A percentile compares a stretch with the other conserved stretches of the same genome.
Evolutionary conservation across 768 basidiomycete genomes (phyloP).

Genomic region (Mrakia gelida): DNA sequence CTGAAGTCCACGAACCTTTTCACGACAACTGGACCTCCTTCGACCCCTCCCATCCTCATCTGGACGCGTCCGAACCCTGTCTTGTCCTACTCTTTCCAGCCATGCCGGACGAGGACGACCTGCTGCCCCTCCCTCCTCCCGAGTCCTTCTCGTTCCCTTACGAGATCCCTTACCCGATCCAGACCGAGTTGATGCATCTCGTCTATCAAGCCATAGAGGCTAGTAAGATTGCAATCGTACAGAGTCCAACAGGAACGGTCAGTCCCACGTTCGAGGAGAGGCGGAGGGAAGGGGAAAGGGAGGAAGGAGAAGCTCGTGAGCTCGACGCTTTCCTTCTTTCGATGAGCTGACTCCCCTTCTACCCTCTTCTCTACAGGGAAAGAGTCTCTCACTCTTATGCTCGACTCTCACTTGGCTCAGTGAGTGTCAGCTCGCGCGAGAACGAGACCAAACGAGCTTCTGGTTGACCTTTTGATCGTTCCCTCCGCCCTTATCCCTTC

Average conservation of each 20-base stretch:
- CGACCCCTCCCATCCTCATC: no score
- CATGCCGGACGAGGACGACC: neutral
- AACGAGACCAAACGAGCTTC: neutral
- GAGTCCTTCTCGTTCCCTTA: conserved; percentile 76
- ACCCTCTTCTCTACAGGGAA: conserved; percentile 56
- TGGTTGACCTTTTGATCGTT: neutral
- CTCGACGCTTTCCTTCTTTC: no score
- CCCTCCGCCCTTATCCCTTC: neutral
- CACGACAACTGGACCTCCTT: no score
- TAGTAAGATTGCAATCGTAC: conserved; percentile 70
- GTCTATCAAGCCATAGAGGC: conserved; percentile 73
- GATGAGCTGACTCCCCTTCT: neutral
- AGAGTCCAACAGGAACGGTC: conserved; percentile 86
- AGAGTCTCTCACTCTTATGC: conserved; percentile 54
- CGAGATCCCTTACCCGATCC: conserved; percentile 74
- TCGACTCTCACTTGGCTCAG: conserved; percentile 21
- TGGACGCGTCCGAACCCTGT: no score
- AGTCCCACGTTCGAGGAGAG: conserved; percentile 36
- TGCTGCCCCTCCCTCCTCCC: conserved; percentile 57
- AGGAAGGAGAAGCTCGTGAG: neutral
- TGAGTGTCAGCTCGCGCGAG: neutral
- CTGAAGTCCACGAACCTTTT: no score
- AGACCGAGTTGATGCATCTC: conserved; percentile 80
- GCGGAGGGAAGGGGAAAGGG: conserved; percentile 2
- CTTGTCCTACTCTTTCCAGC: no score